Evolutionary conservation across 1,284 basidiomycete genomes (phyloP), one percentile per base, ranked within the genome.

Genomic region (Tylopilus sp.): DNA sequence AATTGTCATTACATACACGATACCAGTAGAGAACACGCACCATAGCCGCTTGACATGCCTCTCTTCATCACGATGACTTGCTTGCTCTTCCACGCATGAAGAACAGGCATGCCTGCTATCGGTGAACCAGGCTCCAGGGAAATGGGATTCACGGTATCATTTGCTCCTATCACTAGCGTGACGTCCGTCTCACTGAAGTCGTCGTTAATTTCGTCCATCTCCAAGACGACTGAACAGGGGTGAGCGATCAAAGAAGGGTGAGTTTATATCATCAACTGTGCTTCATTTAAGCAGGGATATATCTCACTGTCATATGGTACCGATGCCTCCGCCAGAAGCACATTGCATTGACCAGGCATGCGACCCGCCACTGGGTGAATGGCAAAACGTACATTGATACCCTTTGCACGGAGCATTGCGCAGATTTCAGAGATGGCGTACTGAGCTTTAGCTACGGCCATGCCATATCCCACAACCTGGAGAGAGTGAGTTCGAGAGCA

Each of bases 191-290:
- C 86, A 50, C 77, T 75, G 70, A 93, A 93, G 68, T 93, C 91
- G 47, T 92, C 90, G 65, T 93, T 92, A 72, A 93, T 92, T 72
- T 93, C 90, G 61, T 93, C 90, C 91, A 93, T 92, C 73, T 93
- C 90, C 50, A 90, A 76, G 28, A 92, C 90, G 57, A 92, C 90
- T 90, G 60, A 28, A 44, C 11, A 17, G 4, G 32, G n/a, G 37
- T 56, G 35, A 48, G 28, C 6, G n/a, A 36, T 43, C 22, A 48
- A 25, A 22, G 25, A 32, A 20, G 39, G 25, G 24, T 24, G 41
- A 28, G 31, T 25, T 19, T 33, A 35, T 28, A 43, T 52, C 39
- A 44, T 52, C 44, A 56, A 37, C 40, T 26, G 40, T 17, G 43
- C 37, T 45, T 50, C 20, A 19, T 42, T 20, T 4, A 31, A 44